Conservation (phyloP, 2,329 filamentous ascomycete genomes). For the Calonectria montana region DNA sequence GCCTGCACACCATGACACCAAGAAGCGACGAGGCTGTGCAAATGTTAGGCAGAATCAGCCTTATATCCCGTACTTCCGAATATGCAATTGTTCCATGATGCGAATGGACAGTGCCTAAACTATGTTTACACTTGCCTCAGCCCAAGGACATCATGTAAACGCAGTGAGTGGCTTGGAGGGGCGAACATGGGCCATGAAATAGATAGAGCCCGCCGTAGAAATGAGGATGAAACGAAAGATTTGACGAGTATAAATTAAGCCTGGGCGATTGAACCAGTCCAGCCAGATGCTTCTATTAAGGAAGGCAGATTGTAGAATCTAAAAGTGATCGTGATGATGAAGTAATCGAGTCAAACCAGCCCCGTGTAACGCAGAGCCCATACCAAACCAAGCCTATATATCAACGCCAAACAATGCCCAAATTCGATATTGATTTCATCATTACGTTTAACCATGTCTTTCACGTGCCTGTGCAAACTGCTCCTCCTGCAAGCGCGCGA, state of each 20-base stretch:
- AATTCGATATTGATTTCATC: slow-evolving; percentile 35
- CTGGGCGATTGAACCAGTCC: not conserved
- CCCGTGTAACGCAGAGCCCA: slow-evolving; percentile 28
- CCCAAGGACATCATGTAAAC: too few species aligned
- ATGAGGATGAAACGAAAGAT: not conserved
- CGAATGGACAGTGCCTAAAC: too few species aligned
- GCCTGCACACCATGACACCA: slow-evolving; percentile 21
- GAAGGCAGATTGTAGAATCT: slow-evolving; percentile 24
- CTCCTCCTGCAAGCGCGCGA: slow-evolving; percentile 89
- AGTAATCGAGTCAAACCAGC: slow-evolving; percentile 27
- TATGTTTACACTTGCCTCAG: not conserved
- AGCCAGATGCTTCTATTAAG: not conserved
- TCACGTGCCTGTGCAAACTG: slow-evolving; percentile 81
- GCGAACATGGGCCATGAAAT: not conserved
- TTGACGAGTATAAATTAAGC: not conserved
- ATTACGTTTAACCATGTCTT: slow-evolving; percentile 46
- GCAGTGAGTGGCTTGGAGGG: not conserved
- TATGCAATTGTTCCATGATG: not conserved
- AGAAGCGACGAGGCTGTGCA: slow-evolving; percentile 1
- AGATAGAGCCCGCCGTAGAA: not conserved
- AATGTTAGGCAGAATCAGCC: not conserved
- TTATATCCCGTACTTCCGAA: not conserved
- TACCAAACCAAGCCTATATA: slow-evolving; percentile 27
- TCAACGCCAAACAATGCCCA: slow-evolving; percentile 52
- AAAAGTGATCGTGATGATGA: slow-evolving; percentile 39